Evolutionary conservation across 139 green algal genomes (phyloP).

Genomic region (Tetradesmus lagerheimii): DNA sequence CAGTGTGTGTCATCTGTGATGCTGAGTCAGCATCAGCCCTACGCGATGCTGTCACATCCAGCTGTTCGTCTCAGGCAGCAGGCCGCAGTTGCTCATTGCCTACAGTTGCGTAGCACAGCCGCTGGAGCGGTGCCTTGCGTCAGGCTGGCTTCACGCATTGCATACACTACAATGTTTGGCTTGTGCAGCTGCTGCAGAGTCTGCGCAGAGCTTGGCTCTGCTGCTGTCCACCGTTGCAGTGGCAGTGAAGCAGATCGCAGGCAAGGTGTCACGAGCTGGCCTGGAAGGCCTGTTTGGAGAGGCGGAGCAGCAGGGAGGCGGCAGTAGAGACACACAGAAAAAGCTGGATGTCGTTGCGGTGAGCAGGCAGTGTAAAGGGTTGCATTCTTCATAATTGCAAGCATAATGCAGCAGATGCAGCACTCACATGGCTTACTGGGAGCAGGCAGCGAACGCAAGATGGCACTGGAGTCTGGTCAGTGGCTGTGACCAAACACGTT

Average conservation of each 20-base stretch:
- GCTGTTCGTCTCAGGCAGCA: no score
- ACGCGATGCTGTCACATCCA: no score
- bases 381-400: background rate
- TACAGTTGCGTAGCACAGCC: no score
- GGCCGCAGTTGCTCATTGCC: no score
- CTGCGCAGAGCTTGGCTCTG: slow-evolving; percentile 3
- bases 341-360: slow-evolving; percentile 72
- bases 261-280: slow-evolving; percentile 52
- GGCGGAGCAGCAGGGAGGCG: slow-evolving; percentile 29
- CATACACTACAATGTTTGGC: no score
- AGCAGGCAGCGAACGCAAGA: background rate
- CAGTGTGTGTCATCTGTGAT: no score
- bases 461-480: background rate
- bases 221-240: background rate
- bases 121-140: no score
- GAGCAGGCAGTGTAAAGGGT: background rate
- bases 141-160: no score
- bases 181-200: background rate
- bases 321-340: slow-evolving; percentile 62
- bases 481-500: no score
- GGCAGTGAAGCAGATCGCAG: slow-evolving; percentile 25
- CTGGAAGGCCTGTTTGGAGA: slow-evolving; percentile 56
- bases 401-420: no score
- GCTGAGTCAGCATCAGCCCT: no score
- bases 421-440: no score